Evolutionary conservation across 1,284 basidiomycete genomes (phyloP).

Genomic region (Anthracocystis walkeri): DNA sequence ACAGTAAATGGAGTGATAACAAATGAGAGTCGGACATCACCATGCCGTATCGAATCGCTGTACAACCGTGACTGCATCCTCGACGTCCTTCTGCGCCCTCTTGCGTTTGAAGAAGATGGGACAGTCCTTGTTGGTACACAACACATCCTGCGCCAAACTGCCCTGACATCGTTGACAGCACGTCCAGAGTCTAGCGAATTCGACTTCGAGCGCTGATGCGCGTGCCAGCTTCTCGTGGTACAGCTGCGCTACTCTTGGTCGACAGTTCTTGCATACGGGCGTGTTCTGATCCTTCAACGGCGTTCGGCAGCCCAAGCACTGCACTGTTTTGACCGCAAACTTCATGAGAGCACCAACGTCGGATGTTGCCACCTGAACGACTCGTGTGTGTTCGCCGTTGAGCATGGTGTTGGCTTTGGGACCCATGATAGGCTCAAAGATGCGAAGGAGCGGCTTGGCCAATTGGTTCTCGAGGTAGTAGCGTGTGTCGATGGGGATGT

Average conservation of each 20-base stretch:
- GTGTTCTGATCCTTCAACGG: conserved; percentile 61
- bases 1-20: neutral
- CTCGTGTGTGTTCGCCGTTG: conserved; percentile 66
- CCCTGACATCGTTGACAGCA: conserved; percentile 69
- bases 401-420: conserved; percentile 59
- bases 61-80: conserved; percentile 56
- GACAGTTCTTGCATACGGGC: conserved; percentile 67
- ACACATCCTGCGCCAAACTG: conserved; percentile 79
- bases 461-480: conserved; percentile 70
- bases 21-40: conserved; percentile 17
- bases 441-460: conserved; percentile 68
- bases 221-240: conserved; percentile 65
- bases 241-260: conserved; percentile 60
- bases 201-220: conserved; percentile 61
- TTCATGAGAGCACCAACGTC: conserved; percentile 69
- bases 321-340: conserved; percentile 68
- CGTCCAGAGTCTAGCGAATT: conserved; percentile 68
- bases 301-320: conserved; percentile 68
- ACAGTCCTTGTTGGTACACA: conserved; percentile 96
- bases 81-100: conserved; percentile 63
- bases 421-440: conserved; percentile 69
- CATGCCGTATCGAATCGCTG: conserved; percentile 60
- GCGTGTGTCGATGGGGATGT: conserved; percentile 69
- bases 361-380: conserved; percentile 66
- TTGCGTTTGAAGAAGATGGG: conserved; percentile 94